phyloP scores from a whole-genome alignment of 2,329 filamentous ascomycete species.

The Coccinonectria pachysandricola region DNA sequence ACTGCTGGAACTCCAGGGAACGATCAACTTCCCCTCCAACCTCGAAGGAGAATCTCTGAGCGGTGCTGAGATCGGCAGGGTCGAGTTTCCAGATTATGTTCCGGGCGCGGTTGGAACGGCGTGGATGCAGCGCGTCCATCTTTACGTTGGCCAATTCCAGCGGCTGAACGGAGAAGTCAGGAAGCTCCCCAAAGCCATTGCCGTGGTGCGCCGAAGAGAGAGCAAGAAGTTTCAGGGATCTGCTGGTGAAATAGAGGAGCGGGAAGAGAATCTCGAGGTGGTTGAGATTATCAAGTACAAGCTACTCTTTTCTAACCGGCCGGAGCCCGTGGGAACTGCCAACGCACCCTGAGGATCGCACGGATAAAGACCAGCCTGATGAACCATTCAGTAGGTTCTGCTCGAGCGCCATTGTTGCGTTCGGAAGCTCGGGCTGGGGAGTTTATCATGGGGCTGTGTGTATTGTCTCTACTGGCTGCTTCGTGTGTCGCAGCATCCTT shows the following conservation, averaged over 20 bases:
- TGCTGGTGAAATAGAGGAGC: conserved; percentile 27
- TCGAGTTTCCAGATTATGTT: conserved; percentile 69
- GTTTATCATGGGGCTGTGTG: too few relatives aligned
- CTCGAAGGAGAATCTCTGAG: conserved; percentile 20
- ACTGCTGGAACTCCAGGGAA: conserved; percentile 85
- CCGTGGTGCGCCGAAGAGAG: conserved; percentile 56
- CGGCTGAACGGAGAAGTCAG: conserved; percentile 83
- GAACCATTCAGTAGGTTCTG: too few relatives aligned
- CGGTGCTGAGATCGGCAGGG: conserved; percentile 48
- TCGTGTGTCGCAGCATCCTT: too few relatives aligned
- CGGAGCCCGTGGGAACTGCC: conserved; percentile 65
- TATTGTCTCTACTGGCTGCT: too few relatives aligned
- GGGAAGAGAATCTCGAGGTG: conserved; percentile 57
- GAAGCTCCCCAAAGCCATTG: conserved; percentile 69
- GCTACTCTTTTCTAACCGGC: conserved; percentile 71
- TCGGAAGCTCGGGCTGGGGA: too few relatives aligned
- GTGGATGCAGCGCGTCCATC: conserved; percentile 85
- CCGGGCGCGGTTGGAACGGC: conserved; percentile 37
- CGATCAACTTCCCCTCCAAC: conserved; percentile 60
- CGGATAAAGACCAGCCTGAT: too few relatives aligned
- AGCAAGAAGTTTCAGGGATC: conserved; percentile 32
- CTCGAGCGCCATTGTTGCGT: too few relatives aligned
- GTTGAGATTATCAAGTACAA: conserved; percentile 83
- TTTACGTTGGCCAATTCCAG: conserved; percentile 85
- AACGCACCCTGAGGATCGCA: conserved; percentile 16